Conservation (phyloP, 805 yeast species). For the Kuraishia piskuri region DNA sequence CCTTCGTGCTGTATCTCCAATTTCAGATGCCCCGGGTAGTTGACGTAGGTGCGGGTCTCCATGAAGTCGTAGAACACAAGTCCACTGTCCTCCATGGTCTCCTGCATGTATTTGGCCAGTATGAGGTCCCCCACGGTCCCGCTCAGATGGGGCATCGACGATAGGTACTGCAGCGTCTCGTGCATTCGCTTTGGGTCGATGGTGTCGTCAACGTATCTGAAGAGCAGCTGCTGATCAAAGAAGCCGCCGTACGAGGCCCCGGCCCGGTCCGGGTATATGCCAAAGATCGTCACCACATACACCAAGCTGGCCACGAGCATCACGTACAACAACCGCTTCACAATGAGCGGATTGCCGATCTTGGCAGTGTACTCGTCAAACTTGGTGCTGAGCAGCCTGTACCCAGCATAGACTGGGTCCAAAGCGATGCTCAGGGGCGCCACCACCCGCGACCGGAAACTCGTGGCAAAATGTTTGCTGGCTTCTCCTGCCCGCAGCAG, state of each 20-base stretch:
- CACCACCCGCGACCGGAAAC: conserved; percentile 27
- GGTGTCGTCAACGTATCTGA: conserved; percentile 37
- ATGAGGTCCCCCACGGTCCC: conserved; percentile 85
- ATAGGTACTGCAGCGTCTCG: conserved; percentile 59
- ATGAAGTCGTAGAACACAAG: conserved; percentile 40
- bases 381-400: conserved; percentile 29
- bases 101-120: conserved; percentile 55
- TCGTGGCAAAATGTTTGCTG: conserved; percentile 25
- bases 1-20: neutral
- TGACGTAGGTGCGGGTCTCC: conserved; percentile 46
- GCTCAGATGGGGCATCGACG: conserved; percentile 77
- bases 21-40: conserved; percentile 41
- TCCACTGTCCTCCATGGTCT: conserved; percentile 50
- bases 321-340: conserved; percentile 70
- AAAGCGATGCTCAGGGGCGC: conserved; percentile 34
- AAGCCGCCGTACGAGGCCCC: conserved; percentile 45
- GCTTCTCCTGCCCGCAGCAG: conserved; percentile 29
- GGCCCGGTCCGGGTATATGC: conserved; percentile 36
- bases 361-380: conserved; percentile 52
- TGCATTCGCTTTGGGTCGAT: conserved; percentile 52
- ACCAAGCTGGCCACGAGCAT: conserved; percentile 50
- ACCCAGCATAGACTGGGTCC: conserved; percentile 45
- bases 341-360: conserved; percentile 80
- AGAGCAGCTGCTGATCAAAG: conserved; percentile 47
- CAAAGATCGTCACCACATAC: conserved; percentile 50